Evolutionary conservation across 768 basidiomycete genomes (phyloP), one percentile per base, ranked within the genome.

Genomic region (Boletus rubescentipes): DNA sequence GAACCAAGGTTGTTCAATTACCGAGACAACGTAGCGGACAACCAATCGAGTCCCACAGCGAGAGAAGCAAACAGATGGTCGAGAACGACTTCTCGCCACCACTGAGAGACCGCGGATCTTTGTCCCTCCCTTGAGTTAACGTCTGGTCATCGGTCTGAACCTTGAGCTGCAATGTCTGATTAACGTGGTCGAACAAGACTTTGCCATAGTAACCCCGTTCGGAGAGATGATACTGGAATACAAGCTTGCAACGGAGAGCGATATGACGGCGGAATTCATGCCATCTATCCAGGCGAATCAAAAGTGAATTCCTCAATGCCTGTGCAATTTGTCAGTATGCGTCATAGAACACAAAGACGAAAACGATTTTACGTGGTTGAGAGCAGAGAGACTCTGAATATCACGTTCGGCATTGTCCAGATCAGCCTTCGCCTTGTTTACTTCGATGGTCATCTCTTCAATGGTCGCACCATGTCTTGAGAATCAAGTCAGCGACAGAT

Each of bases 41-140:
- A 1, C 91, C 89, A 51, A 95, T 93, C 15, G 92, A 87, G 63
- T 97, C 91, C 97, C 97, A 99, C 41, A 99, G 77, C 5, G 97
- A 87, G n/a, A 98, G 75, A 43, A 99, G 75, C 47, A 99, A 71
- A 61, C 93, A 95, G 58, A 98, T 93, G 1, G 96, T 98, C 7
- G 94, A 91, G 73, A 97, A 99, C 8, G 92, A 95, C 71, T 97
- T 96, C 70, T 98, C 96, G 36, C 96, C 95, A 43, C 95, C 95
- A 60, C 90, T 92, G 16, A 95, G 77, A 30, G 89, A 88, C 35
- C 85, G 85, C 4, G 93, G 89, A 64, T 94, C 90, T 69, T 93
- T 93, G 61, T 92, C 89, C 32, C 80, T 76, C 4, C 75, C 79
- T 68, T 87, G 85, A 0, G 85, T 85, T 30, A 76, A 74, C 14